Evolutionary conservation across 805 yeast species (phyloP).

Genomic region (Saccharomycopsis babjevae): DNA sequence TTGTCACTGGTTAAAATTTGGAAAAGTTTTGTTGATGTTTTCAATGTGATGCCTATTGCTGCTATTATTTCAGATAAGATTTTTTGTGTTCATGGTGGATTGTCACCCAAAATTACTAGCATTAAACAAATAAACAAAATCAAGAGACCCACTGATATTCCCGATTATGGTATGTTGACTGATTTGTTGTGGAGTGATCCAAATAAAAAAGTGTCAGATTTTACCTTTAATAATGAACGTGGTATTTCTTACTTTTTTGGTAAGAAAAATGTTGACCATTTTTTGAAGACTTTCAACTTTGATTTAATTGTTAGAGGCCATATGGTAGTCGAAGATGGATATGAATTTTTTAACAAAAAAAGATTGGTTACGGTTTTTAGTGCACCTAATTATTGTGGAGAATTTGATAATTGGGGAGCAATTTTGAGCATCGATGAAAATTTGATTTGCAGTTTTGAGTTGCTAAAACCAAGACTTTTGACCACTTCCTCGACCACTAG

Average conservation of each 20-base stretch:
- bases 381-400: slow-evolving; percentile 77
- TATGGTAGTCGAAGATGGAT: slow-evolving; percentile 80
- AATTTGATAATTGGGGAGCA: slow-evolving; percentile 89
- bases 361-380: slow-evolving; percentile 63
- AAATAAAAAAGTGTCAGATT: slow-evolving; percentile 69
- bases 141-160: slow-evolving; percentile 78
- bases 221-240: slow-evolving; percentile 74
- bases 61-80: slow-evolving; percentile 77
- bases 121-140: slow-evolving; percentile 68
- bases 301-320: slow-evolving; percentile 80
- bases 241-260: slow-evolving; percentile 77
- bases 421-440: slow-evolving; percentile 96
- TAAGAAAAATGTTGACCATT: slow-evolving; percentile 70
- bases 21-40: slow-evolving; percentile 72
- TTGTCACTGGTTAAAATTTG: slow-evolving; percentile 63
- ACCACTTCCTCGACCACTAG: not conserved
- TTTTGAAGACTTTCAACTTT: slow-evolving; percentile 61
- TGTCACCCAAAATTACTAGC: slow-evolving; percentile 61
- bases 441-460: slow-evolving; percentile 82
- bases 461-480: slow-evolving; percentile 59
- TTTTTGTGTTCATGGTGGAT: slow-evolving; percentile 80
- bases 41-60: slow-evolving; percentile 72
- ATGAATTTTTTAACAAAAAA: slow-evolving; percentile 65
- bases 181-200: slow-evolving; percentile 83
- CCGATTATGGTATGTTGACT: slow-evolving; percentile 69